phyloP scores from a whole-genome alignment of 306 rosid species.

The Mimosa bimucronata region DNA sequence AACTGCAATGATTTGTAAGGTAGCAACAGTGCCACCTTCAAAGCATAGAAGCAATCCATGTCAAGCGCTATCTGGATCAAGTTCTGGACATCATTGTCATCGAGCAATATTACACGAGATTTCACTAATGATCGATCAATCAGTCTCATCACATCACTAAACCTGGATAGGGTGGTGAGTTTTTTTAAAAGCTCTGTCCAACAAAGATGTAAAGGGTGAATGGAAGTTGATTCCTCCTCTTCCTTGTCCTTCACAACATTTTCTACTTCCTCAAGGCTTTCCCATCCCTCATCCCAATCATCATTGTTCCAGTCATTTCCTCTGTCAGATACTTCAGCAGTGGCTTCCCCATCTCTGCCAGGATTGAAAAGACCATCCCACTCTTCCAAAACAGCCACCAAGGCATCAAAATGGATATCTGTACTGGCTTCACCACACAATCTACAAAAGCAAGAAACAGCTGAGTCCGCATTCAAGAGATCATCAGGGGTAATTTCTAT shows the following conservation, averaged over 20 bases:
- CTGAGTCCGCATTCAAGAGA: conserved; percentile 60
- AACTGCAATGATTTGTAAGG: conserved; percentile 68
- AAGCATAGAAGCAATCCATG: conserved; percentile 67
- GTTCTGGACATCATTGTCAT: conserved; percentile 68
- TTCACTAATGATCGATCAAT: conserved; percentile 67
- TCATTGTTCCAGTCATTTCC: conserved; percentile 85
- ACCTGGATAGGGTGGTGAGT: conserved; percentile 57
- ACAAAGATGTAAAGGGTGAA: conserved; percentile 84
- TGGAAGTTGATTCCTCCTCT: conserved; percentile 38
- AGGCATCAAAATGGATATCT: conserved; percentile 63
- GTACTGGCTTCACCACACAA: conserved; percentile 63
- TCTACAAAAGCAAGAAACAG: conserved; percentile 83
- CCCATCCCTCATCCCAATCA: conserved; percentile 99
- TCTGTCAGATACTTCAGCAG: conserved; percentile 57
- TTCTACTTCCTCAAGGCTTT: conserved; percentile 81
- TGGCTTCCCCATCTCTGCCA: conserved; percentile 50
- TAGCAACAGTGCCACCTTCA: conserved; percentile 66
- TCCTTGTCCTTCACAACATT: conserved; percentile 54
- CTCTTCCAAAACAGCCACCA: conserved; percentile 76
- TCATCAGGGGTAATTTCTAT: conserved; percentile 77
- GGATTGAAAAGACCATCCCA: conserved; percentile 85
- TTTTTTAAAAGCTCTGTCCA: conserved; percentile 77
- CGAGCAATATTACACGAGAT: conserved; percentile 62
- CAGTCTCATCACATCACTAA: conserved; percentile 64
- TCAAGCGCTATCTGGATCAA: conserved; percentile 57